Conservation (phyloP, 208 protist species). For the Angomonas ambiguus region DNA sequence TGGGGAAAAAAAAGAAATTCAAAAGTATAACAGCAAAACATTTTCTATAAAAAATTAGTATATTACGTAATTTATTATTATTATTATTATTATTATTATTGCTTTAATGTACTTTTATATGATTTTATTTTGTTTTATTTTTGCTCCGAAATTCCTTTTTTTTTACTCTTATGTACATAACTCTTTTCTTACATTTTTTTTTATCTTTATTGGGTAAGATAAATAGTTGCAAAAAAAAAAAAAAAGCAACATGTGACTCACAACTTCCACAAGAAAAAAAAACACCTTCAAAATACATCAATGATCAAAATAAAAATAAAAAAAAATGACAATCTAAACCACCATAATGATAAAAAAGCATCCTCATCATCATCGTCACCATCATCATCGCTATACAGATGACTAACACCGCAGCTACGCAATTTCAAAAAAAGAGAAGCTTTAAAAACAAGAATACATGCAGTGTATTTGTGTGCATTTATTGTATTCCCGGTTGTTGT, state of each 20-base stretch:
- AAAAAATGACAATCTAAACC: neutral
- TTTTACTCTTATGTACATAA: neutral
- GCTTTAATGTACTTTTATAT: neutral
- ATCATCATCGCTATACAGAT: too few species aligned
- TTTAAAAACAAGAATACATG: too few species aligned
- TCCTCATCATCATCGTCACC: too few species aligned
- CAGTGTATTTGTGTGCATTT: too few species aligned
- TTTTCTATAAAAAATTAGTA: constrained; percentile 8
- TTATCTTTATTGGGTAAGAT: neutral
- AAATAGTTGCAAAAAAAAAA: neutral
- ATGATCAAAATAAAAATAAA: neutral
- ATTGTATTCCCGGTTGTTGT: too few species aligned
- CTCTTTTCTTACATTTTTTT: neutral
- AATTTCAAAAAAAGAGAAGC: too few species aligned
- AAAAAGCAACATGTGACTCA: neutral
- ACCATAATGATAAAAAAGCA: neutral
- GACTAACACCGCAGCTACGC: too few species aligned
- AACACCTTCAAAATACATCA: neutral
- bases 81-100: neutral
- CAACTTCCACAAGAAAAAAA: neutral
- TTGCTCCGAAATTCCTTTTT: neutral
- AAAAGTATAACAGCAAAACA: constrained; percentile 6
- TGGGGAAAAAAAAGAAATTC: constrained; percentile 8
- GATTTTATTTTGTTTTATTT: neutral
- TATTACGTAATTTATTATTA: neutral